phyloP scores from a whole-genome alignment of 257 asterid genomes.

The Salvia hispanica region DNA sequence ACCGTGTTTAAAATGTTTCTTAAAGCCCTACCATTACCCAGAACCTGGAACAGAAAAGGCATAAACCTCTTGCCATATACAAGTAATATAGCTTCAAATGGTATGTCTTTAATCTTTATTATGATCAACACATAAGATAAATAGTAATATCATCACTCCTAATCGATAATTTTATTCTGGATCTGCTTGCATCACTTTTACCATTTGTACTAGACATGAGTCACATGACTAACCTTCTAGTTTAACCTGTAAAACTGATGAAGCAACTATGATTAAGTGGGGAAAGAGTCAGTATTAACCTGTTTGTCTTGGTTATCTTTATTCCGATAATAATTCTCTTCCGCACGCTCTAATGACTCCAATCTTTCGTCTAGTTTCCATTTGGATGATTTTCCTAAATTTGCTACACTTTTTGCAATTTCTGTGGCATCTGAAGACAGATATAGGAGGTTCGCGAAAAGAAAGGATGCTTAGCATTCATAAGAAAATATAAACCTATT shows the following conservation, averaged over 20 bases:
- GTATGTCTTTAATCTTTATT: not conserved
- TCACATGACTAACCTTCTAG: not conserved
- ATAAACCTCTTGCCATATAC: not conserved
- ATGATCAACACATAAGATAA: not conserved
- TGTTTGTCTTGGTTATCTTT: conserved; percentile 51
- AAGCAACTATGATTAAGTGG: conserved; percentile 20
- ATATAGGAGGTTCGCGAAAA: conserved; percentile 24
- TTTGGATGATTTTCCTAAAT: conserved; percentile 46
- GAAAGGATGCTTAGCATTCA: not conserved
- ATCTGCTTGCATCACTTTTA: not conserved
- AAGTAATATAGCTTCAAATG: not conserved
- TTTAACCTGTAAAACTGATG: conserved; percentile 6
- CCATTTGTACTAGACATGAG: conserved; percentile 12
- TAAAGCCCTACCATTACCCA: not conserved
- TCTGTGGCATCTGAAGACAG: conserved; percentile 57
- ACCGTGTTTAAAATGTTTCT: not conserved
- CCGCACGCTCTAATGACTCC: conserved; percentile 75
- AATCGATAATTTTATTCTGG: not conserved
- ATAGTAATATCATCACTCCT: not conserved
- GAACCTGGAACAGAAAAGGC: not conserved
- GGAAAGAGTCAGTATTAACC: conserved; percentile 40
- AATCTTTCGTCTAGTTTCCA: conserved; percentile 55
- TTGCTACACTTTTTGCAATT: conserved; percentile 42
- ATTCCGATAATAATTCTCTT: conserved; percentile 67
- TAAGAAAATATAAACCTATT: too few species aligned